phyloP scores from a whole-genome alignment of 176 grass and related monocot species.

The bread wheat (Triticum aestivum) region IWGSC_CS_RefSeq_v2.1 NC_057812.1:133910918-133911417 shows the following conservation, averaged over 20 bases:
- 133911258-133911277: no score
- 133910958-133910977: conserved; percentile 78
- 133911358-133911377: not conserved
- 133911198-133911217: conserved; percentile 29
- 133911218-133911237: conserved; percentile 34
- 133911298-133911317: conserved; percentile 9
- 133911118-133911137: conserved; percentile 30
- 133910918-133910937: conserved; percentile 27
- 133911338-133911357: conserved; percentile 40
- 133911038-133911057: conserved; percentile 55
- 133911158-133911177: conserved; percentile 36
- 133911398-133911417: not conserved
- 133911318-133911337: conserved; percentile 34
- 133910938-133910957: conserved; percentile 55
- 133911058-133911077: conserved; percentile 60
- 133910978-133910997: conserved; percentile 47
- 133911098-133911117: not conserved
- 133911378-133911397: not conserved
- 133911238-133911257: conserved; percentile 50
- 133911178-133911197: conserved; percentile 31
- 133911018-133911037: conserved; percentile 47
- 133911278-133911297: conserved; percentile 20
- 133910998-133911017: conserved; percentile 23
- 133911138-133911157: conserved; percentile 20
- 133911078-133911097: conserved; percentile 56